Base-by-base conservation (phyloP, 1,284 basidiomycete species). In the Ceratobasidium sp. region DNA sequence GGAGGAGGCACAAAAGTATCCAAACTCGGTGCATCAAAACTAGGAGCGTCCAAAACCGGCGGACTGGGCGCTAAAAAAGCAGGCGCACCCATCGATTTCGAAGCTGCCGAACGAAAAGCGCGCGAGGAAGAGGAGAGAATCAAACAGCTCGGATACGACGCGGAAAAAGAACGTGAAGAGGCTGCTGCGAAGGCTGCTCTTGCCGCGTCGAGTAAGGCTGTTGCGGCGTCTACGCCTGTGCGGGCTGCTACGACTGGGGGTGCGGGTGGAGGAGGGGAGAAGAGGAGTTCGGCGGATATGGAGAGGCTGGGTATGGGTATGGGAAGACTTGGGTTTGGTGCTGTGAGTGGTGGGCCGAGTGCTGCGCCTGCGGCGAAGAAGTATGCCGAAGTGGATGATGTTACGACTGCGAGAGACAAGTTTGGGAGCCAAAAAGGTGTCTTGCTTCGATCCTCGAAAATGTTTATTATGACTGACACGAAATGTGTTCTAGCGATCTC, bases 141-240 rank as follows among this genome's bases (percentile, higher is more conserved):
- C 84, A 94, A 94, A 84, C 91, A 96, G 81, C 88, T 97, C 15
- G 97, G 96, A 0, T 97, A 97, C 83, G 95, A 97, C 84, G 90
- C 94, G 42, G 90, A 92, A 83, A 88, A 90, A 53, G 95, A 97
- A 84, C 93, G 94, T 82, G 87, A 89, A 67, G 90, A 90, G 82
- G 71, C 80, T 88, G 80, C 87, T 85, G 79, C 85, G 86, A 82
- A 88, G 84, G 82, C 86, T 18, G 82, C 83, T 0, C 80, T 86
- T 1, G 82, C 84, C 5, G 81, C 84, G 55, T 84, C 86, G 2
- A 40, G 23, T n/a, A 53, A 79, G 15, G 73, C 79, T 3, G 82
- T 85, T 4, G 84, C 88, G 73, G 80, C 84, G 51, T 77, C 82
- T 49, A 82, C 83, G 0, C 80, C 81, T 28, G 81, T 81, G n/a